Percentiles rank a stretch among this genome's conserved stretches.
phyloP scores from a whole-genome alignment of 1,139 yeast genomes.

The Taiozyma sp. region DNA sequence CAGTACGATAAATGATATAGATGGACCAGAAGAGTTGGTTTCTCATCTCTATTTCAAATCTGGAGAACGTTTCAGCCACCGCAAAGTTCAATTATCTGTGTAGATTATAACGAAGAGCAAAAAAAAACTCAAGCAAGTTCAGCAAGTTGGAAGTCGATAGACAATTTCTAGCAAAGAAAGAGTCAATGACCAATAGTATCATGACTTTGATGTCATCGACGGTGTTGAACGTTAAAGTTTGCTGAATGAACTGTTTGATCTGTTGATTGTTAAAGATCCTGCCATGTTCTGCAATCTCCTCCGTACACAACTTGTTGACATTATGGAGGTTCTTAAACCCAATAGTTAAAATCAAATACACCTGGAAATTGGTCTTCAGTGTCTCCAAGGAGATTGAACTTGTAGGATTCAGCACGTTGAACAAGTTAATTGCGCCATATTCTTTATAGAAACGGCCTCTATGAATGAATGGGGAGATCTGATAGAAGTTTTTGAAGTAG shows the following conservation, averaged over 20 bases:
- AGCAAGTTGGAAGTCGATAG: constrained; percentile 17
- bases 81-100: constrained; percentile 13
- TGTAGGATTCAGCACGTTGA: constrained; percentile 13
- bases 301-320: constrained; percentile 3
- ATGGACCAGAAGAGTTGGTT: constrained; percentile 20
- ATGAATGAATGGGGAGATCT: constrained; percentile 16
- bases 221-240: constrained; percentile 12
- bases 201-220: constrained; percentile 19
- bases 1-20: constrained; percentile 18
- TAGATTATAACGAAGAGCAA: constrained; percentile 15
- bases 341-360: constrained; percentile 14
- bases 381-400: constrained; percentile 3
- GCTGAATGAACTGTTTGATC: constrained; percentile 9
- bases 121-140: constrained; percentile 15
- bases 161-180: constrained; percentile 17
- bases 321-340: constrained; percentile 17
- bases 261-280: constrained; percentile 5
- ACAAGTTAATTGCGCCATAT: constrained; percentile 11
- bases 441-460: constrained; percentile 8
- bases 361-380: constrained; percentile 12
- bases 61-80: constrained; percentile 5
- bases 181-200: constrained; percentile 16
- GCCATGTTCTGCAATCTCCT: constrained; percentile 8
- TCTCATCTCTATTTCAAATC: constrained; percentile 16
- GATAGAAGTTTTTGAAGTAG: constrained; percentile 13